phyloP scores from a whole-genome alignment of 352 stramenopile species.

The Globisporangium rhizosaccharum region DNA sequence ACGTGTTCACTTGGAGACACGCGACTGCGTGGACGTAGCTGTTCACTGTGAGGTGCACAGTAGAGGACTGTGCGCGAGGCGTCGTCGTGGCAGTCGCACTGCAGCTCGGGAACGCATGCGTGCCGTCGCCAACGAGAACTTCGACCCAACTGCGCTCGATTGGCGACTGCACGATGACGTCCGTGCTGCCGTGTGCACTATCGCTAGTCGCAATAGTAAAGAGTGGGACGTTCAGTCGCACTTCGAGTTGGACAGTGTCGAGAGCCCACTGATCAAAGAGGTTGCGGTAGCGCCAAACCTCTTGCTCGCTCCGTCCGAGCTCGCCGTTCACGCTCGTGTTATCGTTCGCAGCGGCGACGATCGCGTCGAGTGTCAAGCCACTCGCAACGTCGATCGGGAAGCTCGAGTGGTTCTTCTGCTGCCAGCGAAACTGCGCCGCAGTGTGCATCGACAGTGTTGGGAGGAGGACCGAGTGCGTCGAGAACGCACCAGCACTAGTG shows the following conservation, averaged over 20 bases:
- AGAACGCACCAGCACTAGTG: neutral
- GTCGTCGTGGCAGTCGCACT: slow-evolving; percentile 1
- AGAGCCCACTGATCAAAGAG: slow-evolving; percentile 75
- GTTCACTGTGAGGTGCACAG: slow-evolving; percentile 21
- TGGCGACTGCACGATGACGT: slow-evolving; percentile 32
- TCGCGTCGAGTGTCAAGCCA: slow-evolving; percentile 15
- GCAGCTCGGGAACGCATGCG: slow-evolving; percentile 48
- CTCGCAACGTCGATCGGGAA: slow-evolving; percentile 42
- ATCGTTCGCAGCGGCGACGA: slow-evolving; percentile 38
- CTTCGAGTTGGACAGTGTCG: slow-evolving; percentile 51
- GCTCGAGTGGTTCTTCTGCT: slow-evolving; percentile 65
- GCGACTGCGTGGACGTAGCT: slow-evolving; percentile 55
- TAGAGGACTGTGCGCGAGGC: slow-evolving; percentile 1
- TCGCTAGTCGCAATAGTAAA: slow-evolving; percentile 19
- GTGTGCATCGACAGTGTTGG: slow-evolving; percentile 38
- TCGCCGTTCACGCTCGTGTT: slow-evolving; percentile 26
- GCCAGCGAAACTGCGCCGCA: slow-evolving; percentile 47
- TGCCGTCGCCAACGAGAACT: slow-evolving; percentile 41
- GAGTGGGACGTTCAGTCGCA: slow-evolving; percentile 36
- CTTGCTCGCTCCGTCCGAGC: slow-evolving; percentile 29
- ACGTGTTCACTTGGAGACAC: slow-evolving; percentile 26
- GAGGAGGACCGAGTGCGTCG: slow-evolving; percentile 28
- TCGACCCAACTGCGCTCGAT: slow-evolving; percentile 45
- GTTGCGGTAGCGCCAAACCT: slow-evolving; percentile 60
- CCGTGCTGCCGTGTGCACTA: slow-evolving; percentile 12